These are phyloP conservation scores for Mycena epipterygia DNA, from an alignment of 768 basidiomycete genomes.

Conservation along the genomic window DNA sequence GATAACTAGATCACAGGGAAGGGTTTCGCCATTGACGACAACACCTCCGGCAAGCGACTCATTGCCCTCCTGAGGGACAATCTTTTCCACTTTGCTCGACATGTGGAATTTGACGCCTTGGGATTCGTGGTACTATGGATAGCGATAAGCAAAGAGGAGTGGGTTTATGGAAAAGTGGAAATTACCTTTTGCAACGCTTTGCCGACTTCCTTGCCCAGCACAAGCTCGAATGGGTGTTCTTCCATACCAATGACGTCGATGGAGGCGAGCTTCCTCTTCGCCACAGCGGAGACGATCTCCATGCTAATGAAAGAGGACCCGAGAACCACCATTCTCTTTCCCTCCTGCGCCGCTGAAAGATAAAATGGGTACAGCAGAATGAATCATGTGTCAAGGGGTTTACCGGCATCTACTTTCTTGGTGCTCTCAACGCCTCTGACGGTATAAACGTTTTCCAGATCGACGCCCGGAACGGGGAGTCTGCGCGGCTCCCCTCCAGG, in stretches of 20 bases:
- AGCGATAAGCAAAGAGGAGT: not conserved
- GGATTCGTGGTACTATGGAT: conserved; percentile 76
- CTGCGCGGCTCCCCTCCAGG: conserved; percentile 80
- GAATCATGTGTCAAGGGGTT: not conserved
- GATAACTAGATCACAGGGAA: conserved; percentile 83
- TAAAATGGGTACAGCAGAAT: conserved; percentile 4
- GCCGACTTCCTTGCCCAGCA: conserved; percentile 87
- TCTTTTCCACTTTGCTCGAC: conserved; percentile 75
- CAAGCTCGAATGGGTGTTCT: conserved; percentile 81
- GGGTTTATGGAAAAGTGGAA: not conserved
- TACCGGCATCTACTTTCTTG: conserved; percentile 79
- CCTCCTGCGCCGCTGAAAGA: conserved; percentile 71
- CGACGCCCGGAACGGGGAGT: conserved; percentile 81
- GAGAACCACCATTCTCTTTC: conserved; percentile 84
- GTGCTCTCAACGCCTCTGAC: conserved; percentile 80
- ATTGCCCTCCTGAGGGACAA: conserved; percentile 68
- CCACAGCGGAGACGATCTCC: conserved; percentile 86
- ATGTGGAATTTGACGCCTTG: conserved; percentile 91
- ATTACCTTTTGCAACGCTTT: conserved; percentile 80
- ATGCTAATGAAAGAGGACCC: conserved; percentile 94
- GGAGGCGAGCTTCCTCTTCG: conserved; percentile 81
- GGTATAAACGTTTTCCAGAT: conserved; percentile 83
- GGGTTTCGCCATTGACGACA: conserved; percentile 70
- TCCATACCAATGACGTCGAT: conserved; percentile 91
- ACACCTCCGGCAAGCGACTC: conserved; percentile 72